Evolutionary conservation across 1,284 basidiomycete genomes (phyloP).

Genomic region (Ganoderma lucidum): DNA sequence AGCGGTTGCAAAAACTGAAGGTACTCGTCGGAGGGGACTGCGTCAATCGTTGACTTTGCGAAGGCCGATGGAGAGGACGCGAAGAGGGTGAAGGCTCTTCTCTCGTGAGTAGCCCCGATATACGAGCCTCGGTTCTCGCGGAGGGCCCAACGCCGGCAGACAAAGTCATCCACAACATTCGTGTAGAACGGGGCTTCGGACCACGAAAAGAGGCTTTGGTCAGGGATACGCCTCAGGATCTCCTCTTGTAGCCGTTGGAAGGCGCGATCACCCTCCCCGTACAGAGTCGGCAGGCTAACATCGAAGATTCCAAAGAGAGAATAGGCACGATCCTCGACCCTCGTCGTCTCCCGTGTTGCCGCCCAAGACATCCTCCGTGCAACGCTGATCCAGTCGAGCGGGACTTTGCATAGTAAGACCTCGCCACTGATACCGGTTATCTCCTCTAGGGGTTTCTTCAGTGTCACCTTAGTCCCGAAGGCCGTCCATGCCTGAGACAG

Average conservation of each 20-base stretch:
- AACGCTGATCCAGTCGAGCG: constrained; percentile 4
- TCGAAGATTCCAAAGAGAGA: constrained; percentile 18
- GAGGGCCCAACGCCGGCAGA: neutral
- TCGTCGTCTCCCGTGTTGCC: constrained; percentile 4
- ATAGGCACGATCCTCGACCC: constrained; percentile 19
- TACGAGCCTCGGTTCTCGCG: neutral
- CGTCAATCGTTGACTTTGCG: neutral
- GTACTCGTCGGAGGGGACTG: neutral
- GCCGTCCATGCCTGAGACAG: neutral
- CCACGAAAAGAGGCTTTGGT: constrained; percentile 16
- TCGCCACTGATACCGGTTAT: neutral
- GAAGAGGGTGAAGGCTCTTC: neutral
- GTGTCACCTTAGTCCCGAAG: neutral
- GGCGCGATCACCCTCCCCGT: constrained; percentile 11
- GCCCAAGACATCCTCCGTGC: constrained; percentile 23
- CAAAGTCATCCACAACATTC: neutral
- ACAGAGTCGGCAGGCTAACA: constrained; percentile 8
- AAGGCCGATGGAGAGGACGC: neutral
- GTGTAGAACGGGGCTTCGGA: neutral
- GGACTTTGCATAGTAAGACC: neutral
- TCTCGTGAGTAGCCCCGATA: too few relatives aligned
- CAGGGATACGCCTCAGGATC: constrained; percentile 5
- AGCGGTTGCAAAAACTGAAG: neutral
- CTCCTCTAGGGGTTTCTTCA: neutral
- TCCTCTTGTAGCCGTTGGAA: constrained; percentile 12